Evolutionary conservation across 108 stramenopile genomes (phyloP), one percentile per base, ranked within the genome.

Genomic region (Seminavis robusta): DNA sequence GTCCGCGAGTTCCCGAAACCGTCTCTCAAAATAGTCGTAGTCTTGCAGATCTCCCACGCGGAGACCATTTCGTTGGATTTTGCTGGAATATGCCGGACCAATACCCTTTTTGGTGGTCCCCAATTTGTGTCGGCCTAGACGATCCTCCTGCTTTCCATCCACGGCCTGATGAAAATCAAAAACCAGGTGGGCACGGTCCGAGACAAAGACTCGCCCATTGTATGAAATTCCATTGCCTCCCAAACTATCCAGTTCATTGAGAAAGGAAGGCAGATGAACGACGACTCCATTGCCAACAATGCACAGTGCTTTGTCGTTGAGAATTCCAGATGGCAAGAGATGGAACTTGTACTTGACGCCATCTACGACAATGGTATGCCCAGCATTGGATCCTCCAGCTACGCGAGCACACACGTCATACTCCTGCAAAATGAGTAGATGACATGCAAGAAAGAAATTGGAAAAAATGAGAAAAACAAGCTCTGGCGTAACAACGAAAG

Each of bases 271-370:
- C 21, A 99, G 37, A 70, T 98, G 94, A 36, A 98, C 81, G 30
- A 99, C 98, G 34, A 97, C 96, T 46, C 98, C 98, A 59, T 99
- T 99, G 2, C 98, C 97, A 48, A 99, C 95, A 8, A 99, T 76
- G 69, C 96, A 94, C 8, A 54, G 71, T 1, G 92, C 94, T 21
- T 76, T 69, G 39, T 82, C 77, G 69, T 97, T 94, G 36, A 99
- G 73, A 44, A 99, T 92, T 37, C 97, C 98, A 19, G 88, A 94
- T 40, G 98, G 98, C 19, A 99, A 62, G 38, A 99, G 89, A 77
- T 99, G 98, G 69, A 99, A 99, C 68, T 97, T 97, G 90, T 97
- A 99, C 71, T 97, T 97, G 67, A 80, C 77, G 15, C 86, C 95
- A 26, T 94, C 78, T 17, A 94, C 95, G 13, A 95, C 95, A 62